These are phyloP conservation scores for Fusarium albosuccineum DNA, from an alignment of 2,329 filamentous ascomycete genomes.

Conservation along the genomic window DNA sequence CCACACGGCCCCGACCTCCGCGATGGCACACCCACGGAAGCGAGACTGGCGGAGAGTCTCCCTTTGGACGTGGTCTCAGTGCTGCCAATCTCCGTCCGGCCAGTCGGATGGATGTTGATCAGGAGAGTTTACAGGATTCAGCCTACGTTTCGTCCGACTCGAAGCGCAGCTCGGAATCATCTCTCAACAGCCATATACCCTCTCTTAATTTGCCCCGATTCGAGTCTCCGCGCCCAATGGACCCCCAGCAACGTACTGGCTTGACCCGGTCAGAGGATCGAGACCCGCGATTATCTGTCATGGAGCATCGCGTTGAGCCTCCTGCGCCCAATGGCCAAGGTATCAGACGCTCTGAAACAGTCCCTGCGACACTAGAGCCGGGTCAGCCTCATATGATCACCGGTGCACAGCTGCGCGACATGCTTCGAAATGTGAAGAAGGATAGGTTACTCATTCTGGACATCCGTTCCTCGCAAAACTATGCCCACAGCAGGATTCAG, in stretches of 20 bases:
- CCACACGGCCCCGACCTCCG: slow-evolving; percentile 57
- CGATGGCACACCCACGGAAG: slow-evolving; percentile 64
- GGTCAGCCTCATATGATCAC: slow-evolving; percentile 66
- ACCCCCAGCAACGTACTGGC: slow-evolving; percentile 45
- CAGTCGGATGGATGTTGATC: slow-evolving; percentile 59
- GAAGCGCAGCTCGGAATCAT: slow-evolving; percentile 65
- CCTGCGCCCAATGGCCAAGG: slow-evolving; percentile 48
- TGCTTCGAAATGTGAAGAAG: slow-evolving; percentile 61
- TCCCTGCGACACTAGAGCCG: slow-evolving; percentile 64
- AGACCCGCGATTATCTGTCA: slow-evolving; percentile 68
- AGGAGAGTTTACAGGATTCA: slow-evolving; percentile 63
- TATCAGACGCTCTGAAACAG: slow-evolving; percentile 60
- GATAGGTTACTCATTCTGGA: slow-evolving; percentile 79
- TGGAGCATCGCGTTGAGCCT: slow-evolving; percentile 60
- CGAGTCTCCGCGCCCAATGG: slow-evolving; percentile 53
- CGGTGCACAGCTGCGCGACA: slow-evolving; percentile 65
- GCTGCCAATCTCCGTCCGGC: slow-evolving; percentile 36
- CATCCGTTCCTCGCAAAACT: slow-evolving; percentile 88
- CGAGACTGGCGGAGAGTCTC: slow-evolving; percentile 56
- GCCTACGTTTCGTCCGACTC: slow-evolving; percentile 68
- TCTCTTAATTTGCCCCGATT: slow-evolving; percentile 59
- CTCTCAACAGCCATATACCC: slow-evolving; percentile 55
- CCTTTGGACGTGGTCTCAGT: slow-evolving; percentile 43
- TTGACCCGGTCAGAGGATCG: slow-evolving; percentile 62
- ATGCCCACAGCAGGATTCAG: slow-evolving; percentile 77